Evolutionary conservation across 2,329 filamentous ascomycete genomes (phyloP).

Genomic region (Fusarium sp.): DNA sequence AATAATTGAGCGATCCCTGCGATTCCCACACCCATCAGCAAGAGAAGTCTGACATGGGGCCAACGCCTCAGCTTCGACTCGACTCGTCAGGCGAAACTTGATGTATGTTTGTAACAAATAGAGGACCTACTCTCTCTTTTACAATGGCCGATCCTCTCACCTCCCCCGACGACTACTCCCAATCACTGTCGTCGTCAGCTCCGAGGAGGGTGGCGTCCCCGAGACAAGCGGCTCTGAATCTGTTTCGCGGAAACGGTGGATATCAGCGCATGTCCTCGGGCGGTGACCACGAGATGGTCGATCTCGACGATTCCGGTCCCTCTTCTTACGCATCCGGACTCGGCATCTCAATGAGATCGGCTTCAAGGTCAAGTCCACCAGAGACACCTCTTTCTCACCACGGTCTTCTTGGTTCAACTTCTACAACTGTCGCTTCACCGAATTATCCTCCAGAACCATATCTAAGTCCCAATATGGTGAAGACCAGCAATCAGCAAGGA

Average conservation of each 20-base stretch:
- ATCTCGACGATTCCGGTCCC: conserved; percentile 21
- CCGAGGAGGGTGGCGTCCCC: conserved; percentile 12
- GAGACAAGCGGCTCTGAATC: conserved; percentile 23
- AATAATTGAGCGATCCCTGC: conserved; percentile 5
- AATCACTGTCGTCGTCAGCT: conserved; percentile 8
- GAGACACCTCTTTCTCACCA: conserved; percentile 38
- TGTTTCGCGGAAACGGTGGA: conserved; percentile 34
- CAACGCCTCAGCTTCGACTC: conserved; percentile 7
- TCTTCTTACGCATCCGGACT: conserved; percentile 24
- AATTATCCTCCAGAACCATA: conserved; percentile 13
- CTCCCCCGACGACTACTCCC: conserved; percentile 11
- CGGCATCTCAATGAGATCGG: conserved; percentile 30
- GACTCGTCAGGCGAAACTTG: conserved; percentile 1
- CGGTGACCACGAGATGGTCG: conserved; percentile 33
- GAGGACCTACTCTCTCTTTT: neutral
- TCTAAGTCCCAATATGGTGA: conserved; percentile 22
- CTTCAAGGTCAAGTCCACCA: conserved; percentile 27
- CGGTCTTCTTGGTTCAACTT: conserved; percentile 22
- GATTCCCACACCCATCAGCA: neutral
- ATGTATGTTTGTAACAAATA: conserved; percentile 8
- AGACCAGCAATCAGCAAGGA: conserved; percentile 3
- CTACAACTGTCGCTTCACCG: conserved; percentile 1
- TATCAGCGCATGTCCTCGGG: conserved; percentile 37
- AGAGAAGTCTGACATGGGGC: conserved; percentile 20
- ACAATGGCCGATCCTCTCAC: conserved; percentile 32